Evolutionary conservation across 768 basidiomycete species (phyloP), one percentile per base, ranked within the genome.

Genomic region (Hydnum rufescens): DNA sequence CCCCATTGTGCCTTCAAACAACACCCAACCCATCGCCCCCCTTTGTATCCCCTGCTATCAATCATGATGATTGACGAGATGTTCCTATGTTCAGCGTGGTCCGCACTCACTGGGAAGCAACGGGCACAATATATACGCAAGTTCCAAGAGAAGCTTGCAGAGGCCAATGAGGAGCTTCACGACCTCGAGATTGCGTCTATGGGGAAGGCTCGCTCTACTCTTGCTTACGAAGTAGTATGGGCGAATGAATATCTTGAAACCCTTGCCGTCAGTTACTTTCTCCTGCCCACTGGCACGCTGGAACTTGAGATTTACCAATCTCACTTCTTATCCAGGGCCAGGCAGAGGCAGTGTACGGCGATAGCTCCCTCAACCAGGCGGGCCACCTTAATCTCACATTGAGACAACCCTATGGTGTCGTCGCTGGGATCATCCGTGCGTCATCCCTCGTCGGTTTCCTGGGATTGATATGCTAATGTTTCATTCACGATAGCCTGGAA

Each of bases 131-230:
- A 81, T 22, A 64, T 90, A 29, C 63, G 63, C 59, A 78, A 77
- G 58, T 70, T 89, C 42, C 78, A 77, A 1, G 66, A 72, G 29
- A 64, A 80, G 52, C 70, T 90, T 61, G 77, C 81, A 59, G 55
- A 65, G 34, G 62, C 85, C 64, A 59, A 60, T 1, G 77, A 81
- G 25, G 73, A 75, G 52, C 67, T 87, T 51, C 74, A 80, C 1
- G 82, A 82, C 0, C 62, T 88, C 36, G 85, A 88, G 66, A 67
- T 47, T 13, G 26, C 8, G 13, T 13, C 13, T 16, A 47, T 47
- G 72, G 75, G 78, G 42, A 80, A 80, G 65, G 70, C 74, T 2
- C 78, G 69, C 60, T 78, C 58, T 79, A 82, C 61, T 80, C 80
- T 0, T 71, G 70, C 53, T 75, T 75, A 23, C 73, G 28, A 19